Base-by-base conservation (phyloP, 371 early-diverging fungal species). In the Mucor lusitanicus region DNA sequence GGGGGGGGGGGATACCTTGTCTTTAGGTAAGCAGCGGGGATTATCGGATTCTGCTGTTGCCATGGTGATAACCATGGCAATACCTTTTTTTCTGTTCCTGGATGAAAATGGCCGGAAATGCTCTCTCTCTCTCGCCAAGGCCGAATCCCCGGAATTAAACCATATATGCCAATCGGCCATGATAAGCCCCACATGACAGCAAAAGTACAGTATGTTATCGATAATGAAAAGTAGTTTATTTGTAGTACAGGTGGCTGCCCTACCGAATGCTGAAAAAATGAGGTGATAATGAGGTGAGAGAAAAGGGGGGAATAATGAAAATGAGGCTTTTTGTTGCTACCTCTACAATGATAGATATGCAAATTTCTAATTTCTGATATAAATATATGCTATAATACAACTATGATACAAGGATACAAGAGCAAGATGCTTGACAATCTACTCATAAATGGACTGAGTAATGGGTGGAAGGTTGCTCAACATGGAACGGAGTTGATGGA, bases 401-500 rank as follows among this genome's bases (percentile, higher is more conserved):
- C 25, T 56, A 56, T 56, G 32, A 15, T 32, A 30, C 30, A 56
- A 33, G 15, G 7, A 32, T 11, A 30, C 15, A 54, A 3, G 30
- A 54, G 25, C 11, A 12, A 27, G 12, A 54, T 9, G 35, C 58
- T 57, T 33, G 4, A 42, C 15, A 42, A 42, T 42, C 53, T 59
- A 64, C 17, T 69, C 59, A 25, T 69, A 69, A 11, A 69, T 69
- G 15, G 64, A 64, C n/a, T 61, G 28, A 58, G 39, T 64, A 23
- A 61, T 27, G 13, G 48, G 28, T 30, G 73, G 73, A 44, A 73
- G 40, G 21, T 54, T 32, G 23, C 64, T 46, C 3, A 73, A 35
- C 8, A 53, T 63, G 30, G 48, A 44, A 17, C 60, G 64, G n/a
- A 73, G 70, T 63, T 64, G 70, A 53, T 58, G n/a, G 9, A 73